These are phyloP conservation scores for Diospyros lotus DNA, from an alignment of 148 eudicot species.

Conservation along the genomic window DNA sequence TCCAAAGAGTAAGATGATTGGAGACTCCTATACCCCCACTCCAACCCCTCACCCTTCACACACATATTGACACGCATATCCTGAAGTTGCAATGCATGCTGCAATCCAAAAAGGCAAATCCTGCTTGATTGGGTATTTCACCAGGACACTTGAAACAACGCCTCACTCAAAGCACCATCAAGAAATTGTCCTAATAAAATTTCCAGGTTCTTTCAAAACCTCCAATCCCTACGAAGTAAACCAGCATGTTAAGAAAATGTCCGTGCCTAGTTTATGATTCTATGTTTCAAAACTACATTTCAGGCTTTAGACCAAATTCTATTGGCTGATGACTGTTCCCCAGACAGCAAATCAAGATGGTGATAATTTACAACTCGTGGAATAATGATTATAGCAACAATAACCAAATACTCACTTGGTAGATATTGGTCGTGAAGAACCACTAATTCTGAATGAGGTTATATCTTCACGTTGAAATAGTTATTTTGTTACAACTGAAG, in stretches of 20 bases:
- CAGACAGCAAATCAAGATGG: background rate
- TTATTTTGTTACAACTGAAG: slow-evolving; percentile 29
- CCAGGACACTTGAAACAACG: background rate
- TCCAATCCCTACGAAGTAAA: background rate
- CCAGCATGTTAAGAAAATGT: background rate
- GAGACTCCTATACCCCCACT: no score
- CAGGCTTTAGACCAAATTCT: slow-evolving; percentile 4
- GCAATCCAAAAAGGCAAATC: background rate
- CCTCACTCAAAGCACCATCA: background rate
- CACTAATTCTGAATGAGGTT: slow-evolving; percentile 9
- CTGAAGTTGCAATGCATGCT: no score
- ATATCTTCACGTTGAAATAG: slow-evolving; percentile 2
- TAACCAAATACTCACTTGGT: slow-evolving; percentile 22
- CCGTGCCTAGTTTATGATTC: background rate
- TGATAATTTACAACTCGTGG: slow-evolving; percentile 9
- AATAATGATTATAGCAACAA: background rate
- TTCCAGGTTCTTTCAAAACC: background rate
- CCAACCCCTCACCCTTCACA: no score
- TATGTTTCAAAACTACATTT: background rate
- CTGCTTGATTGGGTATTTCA: background rate
- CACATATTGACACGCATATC: no score
- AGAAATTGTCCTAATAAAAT: background rate
- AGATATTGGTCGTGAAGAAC: background rate
- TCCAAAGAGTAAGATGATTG: no score
- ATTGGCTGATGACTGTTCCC: background rate